Conservation (phyloP, 2,329 filamentous ascomycete species). For the Alternaria triticimaculans region DNA sequence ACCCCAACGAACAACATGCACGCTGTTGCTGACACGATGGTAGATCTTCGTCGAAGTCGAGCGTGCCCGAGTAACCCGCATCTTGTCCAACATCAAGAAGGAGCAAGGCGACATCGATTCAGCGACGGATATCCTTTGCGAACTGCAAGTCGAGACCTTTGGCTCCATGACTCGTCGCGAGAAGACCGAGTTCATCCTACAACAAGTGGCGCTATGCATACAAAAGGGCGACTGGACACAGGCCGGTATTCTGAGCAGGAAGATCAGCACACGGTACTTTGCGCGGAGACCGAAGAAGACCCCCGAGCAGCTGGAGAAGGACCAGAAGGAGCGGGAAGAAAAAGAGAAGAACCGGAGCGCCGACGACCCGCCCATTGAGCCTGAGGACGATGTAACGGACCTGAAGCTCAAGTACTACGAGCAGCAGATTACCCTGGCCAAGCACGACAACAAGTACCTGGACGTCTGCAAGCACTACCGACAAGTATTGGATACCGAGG, state of each 20-base stretch:
- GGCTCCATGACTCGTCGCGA: constrained; percentile 96
- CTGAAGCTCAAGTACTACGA: constrained; percentile 96
- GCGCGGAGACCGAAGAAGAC: constrained; percentile 90
- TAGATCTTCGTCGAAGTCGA: constrained; percentile 99
- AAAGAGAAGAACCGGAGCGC: constrained; percentile 81
- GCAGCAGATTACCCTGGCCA: constrained; percentile 93
- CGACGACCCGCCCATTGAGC: constrained; percentile 76
- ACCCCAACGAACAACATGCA: neutral
- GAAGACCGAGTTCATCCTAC: constrained; percentile 98
- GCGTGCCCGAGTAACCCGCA: constrained; percentile 91
- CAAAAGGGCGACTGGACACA: constrained; percentile 96
- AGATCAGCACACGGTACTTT: constrained; percentile 96
- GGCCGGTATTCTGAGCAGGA: constrained; percentile 88
- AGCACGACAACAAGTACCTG: constrained; percentile 96
- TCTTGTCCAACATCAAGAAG: constrained; percentile 97
- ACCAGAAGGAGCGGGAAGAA: constrained; percentile 82
- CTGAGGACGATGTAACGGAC: constrained; percentile 90
- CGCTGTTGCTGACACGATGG: constrained; percentile 23
- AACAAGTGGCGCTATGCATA: constrained; percentile 93
- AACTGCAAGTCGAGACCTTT: constrained; percentile 98
- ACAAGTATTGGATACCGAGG: constrained; percentile 94
- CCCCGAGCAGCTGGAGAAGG: constrained; percentile 86
- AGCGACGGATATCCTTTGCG: constrained; percentile 91
- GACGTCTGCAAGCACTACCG: constrained; percentile 98
- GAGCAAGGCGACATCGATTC: constrained; percentile 88